These are phyloP conservation scores for Solanum gracilifrons DNA, from an alignment of 257 asterid genomes.

Conservation along the genomic window DNA sequence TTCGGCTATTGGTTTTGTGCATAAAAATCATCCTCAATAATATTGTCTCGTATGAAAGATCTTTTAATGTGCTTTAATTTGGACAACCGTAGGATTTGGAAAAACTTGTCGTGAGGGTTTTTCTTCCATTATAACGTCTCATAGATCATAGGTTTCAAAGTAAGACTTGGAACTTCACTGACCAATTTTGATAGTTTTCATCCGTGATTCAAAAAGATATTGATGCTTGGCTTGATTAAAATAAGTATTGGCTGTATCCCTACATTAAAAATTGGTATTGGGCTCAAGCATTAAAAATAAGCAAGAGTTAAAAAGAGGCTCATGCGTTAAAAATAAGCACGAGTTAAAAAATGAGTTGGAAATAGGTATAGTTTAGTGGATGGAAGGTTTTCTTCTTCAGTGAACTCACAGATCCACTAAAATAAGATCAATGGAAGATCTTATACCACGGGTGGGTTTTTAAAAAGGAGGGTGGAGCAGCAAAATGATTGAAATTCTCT, in stretches of 20 bases:
- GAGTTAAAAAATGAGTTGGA: background rate
- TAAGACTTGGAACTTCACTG: background rate
- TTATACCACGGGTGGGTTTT: background rate
- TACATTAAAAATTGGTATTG: background rate
- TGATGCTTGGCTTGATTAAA: background rate
- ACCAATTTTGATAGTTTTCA: background rate
- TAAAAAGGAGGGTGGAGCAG: background rate
- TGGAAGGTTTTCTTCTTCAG: background rate
- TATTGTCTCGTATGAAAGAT: background rate
- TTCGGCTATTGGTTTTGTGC: background rate
- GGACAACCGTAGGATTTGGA: background rate
- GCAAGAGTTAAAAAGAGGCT: background rate
- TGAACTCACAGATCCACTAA: background rate
- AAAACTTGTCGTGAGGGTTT: background rate
- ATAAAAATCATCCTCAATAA: background rate
- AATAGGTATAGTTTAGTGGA: background rate
- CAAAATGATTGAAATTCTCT: background rate
- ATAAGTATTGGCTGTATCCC: background rate
- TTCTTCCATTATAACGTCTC: background rate
- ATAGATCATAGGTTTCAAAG: background rate
- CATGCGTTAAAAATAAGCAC: background rate
- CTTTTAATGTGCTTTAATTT: background rate
- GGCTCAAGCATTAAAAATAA: background rate
- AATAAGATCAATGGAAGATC: background rate
- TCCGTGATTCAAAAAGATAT: background rate